Percentiles rank a stretch among this genome's conserved stretches.
Evolutionary conservation across 768 basidiomycete genomes (phyloP).

Genomic region (Leucosporidium creatinivorum): DNA sequence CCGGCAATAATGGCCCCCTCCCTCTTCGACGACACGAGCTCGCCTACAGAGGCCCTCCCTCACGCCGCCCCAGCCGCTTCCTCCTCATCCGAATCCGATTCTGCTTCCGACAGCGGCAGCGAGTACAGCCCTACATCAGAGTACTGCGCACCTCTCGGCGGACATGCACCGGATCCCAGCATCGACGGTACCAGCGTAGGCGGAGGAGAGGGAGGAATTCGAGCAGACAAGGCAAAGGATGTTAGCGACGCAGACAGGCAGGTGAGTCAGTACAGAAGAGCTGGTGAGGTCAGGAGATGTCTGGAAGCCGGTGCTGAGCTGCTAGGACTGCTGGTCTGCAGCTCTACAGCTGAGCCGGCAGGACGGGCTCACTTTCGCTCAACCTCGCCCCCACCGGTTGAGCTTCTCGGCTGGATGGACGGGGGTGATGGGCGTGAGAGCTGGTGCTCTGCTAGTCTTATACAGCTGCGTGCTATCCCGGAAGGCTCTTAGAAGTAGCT

Average conservation of each 20-base stretch:
- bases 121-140: constrained; percentile 7
- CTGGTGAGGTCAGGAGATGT: background rate
- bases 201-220: constrained; percentile 22
- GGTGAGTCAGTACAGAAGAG: constrained; percentile 4
- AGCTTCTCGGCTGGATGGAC: background rate
- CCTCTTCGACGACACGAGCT: constrained; percentile 8
- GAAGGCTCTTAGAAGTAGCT: background rate
- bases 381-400: background rate
- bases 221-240: constrained; percentile 5
- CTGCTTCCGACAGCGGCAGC: background rate
- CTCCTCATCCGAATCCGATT: background rate
- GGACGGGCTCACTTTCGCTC: background rate
- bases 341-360: background rate
- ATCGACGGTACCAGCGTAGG: constrained; percentile 24
- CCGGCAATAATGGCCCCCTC: background rate
- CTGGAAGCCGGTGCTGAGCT: background rate
- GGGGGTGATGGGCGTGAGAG: background rate
- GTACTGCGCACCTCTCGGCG: constrained; percentile 25
- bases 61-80: background rate
- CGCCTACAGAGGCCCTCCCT: constrained; percentile 3
- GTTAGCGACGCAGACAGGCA: constrained; percentile 25
- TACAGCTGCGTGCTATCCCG: background rate
- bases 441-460: background rate
- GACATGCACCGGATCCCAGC: constrained; percentile 26
- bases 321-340: background rate